Conservation (phyloP, 164 flowering plant species). For the grape (Vitis vinifera) region DNA sequence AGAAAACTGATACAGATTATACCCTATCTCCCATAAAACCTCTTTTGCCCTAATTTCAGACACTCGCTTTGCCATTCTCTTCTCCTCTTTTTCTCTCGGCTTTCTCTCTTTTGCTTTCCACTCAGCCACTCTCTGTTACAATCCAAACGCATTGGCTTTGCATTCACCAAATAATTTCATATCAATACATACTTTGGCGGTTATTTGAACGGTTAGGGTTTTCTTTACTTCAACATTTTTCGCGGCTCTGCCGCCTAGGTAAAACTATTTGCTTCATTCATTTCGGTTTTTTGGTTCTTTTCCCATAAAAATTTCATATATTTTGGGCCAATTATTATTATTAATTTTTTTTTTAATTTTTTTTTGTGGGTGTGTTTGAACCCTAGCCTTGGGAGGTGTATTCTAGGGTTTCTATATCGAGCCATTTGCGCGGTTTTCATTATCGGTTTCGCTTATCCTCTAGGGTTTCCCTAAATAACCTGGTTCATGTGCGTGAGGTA, state of each 20-base stretch:
- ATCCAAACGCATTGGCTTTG: constrained; percentile 23
- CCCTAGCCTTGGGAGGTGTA: constrained; percentile 26
- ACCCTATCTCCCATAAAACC: constrained; percentile 18
- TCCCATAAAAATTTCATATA: not conserved
- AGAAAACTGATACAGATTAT: constrained; percentile 18
- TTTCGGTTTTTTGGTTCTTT: too few relatives aligned
- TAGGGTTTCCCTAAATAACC: constrained; percentile 20
- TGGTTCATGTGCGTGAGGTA: constrained; percentile 22
- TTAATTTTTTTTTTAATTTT: not conserved
- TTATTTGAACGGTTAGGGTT: constrained; percentile 48
- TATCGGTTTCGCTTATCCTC: not conserved
- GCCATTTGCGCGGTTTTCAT: not conserved
- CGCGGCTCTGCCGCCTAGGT: not conserved
- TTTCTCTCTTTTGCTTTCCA: not conserved
- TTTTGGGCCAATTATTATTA: too few relatives aligned
- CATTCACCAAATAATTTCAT: constrained; percentile 12
- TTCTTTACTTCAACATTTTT: constrained; percentile 3
- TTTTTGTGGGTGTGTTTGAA: constrained; percentile 12
- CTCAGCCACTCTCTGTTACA: not conserved
- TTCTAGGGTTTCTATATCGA: constrained; percentile 18
- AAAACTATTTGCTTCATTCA: too few relatives aligned
- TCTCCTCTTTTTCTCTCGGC: not conserved
- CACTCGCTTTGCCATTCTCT: not conserved
- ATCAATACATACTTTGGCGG: constrained; percentile 20
- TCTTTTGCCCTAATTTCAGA: constrained; percentile 4